Evolutionary conservation across 352 stramenopile genomes (phyloP).

Genomic region (Pythium apleroticum): DNA sequence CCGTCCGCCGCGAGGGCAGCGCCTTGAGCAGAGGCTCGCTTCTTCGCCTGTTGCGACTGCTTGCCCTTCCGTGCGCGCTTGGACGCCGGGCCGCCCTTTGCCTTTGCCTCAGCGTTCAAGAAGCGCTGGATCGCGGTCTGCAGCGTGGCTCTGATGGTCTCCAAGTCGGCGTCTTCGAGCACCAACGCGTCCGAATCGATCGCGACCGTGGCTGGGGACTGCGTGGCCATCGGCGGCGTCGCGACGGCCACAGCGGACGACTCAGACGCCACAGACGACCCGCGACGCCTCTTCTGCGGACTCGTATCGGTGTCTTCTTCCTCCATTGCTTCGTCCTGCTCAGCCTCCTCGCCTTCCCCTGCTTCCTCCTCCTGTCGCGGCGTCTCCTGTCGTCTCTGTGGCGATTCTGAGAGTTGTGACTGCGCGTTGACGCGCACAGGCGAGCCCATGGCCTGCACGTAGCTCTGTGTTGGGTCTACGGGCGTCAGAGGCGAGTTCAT

Average conservation of each 20-base stretch:
- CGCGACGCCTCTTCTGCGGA: constrained; percentile 7
- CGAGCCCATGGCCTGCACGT: not conserved
- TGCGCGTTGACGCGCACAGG: not conserved
- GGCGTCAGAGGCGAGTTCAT: constrained; percentile 58
- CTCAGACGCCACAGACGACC: constrained; percentile 17
- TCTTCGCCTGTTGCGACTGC: constrained; percentile 41
- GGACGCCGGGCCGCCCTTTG: constrained; percentile 29
- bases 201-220: constrained; percentile 26
- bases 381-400: constrained; percentile 1
- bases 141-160: constrained; percentile 43
- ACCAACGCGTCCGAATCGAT: constrained; percentile 31
- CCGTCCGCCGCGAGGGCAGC: not conserved
- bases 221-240: constrained; percentile 8
- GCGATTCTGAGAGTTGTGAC: not conserved
- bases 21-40: constrained; percentile 32
- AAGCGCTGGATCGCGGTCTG: constrained; percentile 37
- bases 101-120: constrained; percentile 24
- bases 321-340: not conserved
- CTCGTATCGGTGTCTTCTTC: constrained; percentile 11
- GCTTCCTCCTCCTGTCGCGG: constrained; percentile 2
- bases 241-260: constrained; percentile 9
- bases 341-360: constrained; percentile 5
- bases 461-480: not conserved
- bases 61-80: constrained; percentile 43
- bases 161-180: constrained; percentile 39